Evolutionary conservation across 1,139 yeast species (phyloP), one percentile per base, ranked within the genome.

Genomic region (Starmera stellimalicola): DNA sequence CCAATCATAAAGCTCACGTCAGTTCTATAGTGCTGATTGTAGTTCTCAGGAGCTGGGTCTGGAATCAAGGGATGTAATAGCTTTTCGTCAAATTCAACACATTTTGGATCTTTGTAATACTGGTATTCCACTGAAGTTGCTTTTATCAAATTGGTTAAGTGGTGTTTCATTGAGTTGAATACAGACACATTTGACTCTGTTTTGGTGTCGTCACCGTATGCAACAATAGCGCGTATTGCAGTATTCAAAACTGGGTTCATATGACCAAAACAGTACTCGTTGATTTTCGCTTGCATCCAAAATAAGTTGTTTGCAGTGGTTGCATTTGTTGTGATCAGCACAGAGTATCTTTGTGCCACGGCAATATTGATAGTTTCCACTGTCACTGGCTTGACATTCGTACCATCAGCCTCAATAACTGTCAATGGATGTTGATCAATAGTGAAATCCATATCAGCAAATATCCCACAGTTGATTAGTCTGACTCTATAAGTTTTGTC

Each of bases 291-390:
- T 24, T 61, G 49, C 50, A 61, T 45, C 65, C 63, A 62, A 42
- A 50, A 53, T 26, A 42, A 35, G 16, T 43, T 42, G 16, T 32
- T 37, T 11, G 33, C 38, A 7, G 36, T 37, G 7, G 32, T 35
- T 5, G 33, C 37, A 18, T 34, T 34, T 7, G 44, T 37, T 11
- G 34, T 60, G n/a, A 77, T 49, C 38, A 76, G 54, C 3, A 73
- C 73, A 3, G 82, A 70, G 52, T 79, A 79, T 46, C 94, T 65
- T 60, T 83, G 94, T 16, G 88, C 94, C 17, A 76, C 79, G 1
- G 87, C 75, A 26, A 82, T 58, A 44, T 77, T 73, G 26, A 81
- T 44, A 45, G 73, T 64, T 33, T 69, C 71, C 16, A 78, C 68
- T 14, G 57, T 59, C 37, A 65, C 63, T 4, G 76, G 77, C 44